Evolutionary conservation across 2,329 filamentous ascomycete species (phyloP), one percentile per base, ranked within the genome.

Genomic region (Epicoccum sorghinum): DNA sequence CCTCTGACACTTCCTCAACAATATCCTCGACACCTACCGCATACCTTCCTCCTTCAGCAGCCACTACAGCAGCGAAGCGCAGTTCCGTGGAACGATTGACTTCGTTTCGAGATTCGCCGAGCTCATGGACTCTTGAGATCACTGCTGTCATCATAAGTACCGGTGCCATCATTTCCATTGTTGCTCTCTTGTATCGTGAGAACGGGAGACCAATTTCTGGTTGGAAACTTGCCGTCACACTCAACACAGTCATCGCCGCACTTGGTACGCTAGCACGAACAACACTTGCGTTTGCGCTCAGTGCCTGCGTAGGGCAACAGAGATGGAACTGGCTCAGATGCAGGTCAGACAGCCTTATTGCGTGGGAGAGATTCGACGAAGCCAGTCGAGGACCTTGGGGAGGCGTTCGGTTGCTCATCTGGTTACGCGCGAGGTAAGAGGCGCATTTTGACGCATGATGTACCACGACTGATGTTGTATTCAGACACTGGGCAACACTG

Each of bases 341-440:
- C 13, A 56, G 30, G 5, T 22, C 53, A n/a, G 60, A 55, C 3
- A 35, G 23, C 2, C 22, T 61, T 0, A n/a, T 30, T 1, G 46
- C 51, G 1, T 61, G 52, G 8, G 51, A 57, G 9, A 53, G 52
- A 18, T 61, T 63, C 13, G 60, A 61, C 13, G 58, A 60, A 48
- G 59, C 58, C 12, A 55, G 45, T n/a, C 50, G 54, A 18, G 54
- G 60, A 0, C 56, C 58, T 8, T 58, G 44, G 56, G 60, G 56
- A 22, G 49, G 48, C 1, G 39, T 40, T 4, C 43, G 49, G 4
- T 37, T 63, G 0, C 52, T 63, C 6, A 4, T 61, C 1, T 57
- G 57, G 54, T 32, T 61, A 3, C 30, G 46, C 1, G 37, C 53
- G 6, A 41, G 54, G 58, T 57, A 39, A 57, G 27, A 3, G 9